Percentiles rank a stretch among this genome's conserved stretches.
phyloP scores from a whole-genome alignment of 805 yeast genomes.

The Lipomyces yamadae region DNA sequence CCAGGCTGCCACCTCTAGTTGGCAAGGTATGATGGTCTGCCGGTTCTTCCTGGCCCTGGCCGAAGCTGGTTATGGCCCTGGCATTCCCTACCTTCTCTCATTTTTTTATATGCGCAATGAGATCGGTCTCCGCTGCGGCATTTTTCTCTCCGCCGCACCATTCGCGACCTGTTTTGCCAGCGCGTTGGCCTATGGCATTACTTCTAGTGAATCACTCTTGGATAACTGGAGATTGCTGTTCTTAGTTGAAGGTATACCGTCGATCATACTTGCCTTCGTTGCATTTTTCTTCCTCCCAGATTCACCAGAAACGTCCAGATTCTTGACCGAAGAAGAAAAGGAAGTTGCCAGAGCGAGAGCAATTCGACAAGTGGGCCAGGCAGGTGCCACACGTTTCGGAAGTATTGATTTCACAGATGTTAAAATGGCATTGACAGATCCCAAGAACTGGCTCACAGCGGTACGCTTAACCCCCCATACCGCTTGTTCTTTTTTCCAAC shows the following conservation, averaged over 20 bases:
- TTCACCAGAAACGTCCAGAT: constrained; percentile 56
- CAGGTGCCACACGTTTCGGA: not conserved
- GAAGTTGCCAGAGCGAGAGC: constrained; percentile 4
- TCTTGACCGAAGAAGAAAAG: constrained; percentile 1
- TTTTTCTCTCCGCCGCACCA: constrained; percentile 48
- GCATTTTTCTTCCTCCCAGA: constrained; percentile 61
- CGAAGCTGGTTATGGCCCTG: constrained; percentile 53
- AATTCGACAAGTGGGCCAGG: constrained; percentile 6
- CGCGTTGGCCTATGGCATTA: constrained; percentile 48
- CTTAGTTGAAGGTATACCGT: constrained; percentile 55
- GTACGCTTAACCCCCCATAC: not conserved
- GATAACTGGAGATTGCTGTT: constrained; percentile 61
- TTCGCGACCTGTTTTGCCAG: constrained; percentile 51
- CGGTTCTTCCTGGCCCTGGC: constrained; percentile 47
- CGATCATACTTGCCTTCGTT: constrained; percentile 45
- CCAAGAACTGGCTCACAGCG: constrained; percentile 7
- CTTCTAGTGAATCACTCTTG: constrained; percentile 47
- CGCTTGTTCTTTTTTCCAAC: not conserved
- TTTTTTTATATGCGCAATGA: constrained; percentile 51
- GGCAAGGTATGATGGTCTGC: constrained; percentile 5
- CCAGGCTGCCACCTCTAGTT: not conserved
- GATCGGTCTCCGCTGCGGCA: constrained; percentile 47
- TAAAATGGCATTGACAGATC: not conserved
- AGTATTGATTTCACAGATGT: not conserved
- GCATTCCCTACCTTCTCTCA: constrained; percentile 48